Base-by-base conservation (phyloP, 2,329 filamentous ascomycete species). In the Aspergillus sp. region DNA sequence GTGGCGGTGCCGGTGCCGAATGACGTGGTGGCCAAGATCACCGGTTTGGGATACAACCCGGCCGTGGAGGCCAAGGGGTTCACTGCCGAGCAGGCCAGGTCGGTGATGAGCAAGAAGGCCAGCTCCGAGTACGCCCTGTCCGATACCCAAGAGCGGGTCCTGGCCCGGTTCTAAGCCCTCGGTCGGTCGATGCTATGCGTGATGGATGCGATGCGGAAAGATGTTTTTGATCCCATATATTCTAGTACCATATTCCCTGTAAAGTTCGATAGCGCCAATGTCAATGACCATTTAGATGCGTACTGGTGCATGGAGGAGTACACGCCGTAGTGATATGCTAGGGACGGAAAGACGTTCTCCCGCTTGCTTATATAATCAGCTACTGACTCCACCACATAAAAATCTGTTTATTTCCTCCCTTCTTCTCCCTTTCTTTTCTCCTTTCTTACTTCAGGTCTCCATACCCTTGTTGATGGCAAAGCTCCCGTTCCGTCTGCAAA, bases 61-160 rank as follows among this genome's bases (percentile, higher is more conserved):
- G 93, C 93, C 3, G 87, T 91, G 4, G 86, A 89, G 73, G 93
- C 93, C 13, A 91, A 87, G 78, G 92, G 91, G 1, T 95, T 96
- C 72, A 96, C 91, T 0, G 82, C 81, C 56, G 84, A 80, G 59
- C 91, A 97, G 76, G 81, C 80, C 13, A 87, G 86, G 55, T 76
- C 75, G 38, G 81, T 84, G 19, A 83, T 91, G 62, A 87, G 88
- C 67, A 91, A 87, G 78, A 87, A 82, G 73, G 82, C 78, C 63
- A 71, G 71, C 44, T 87, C 82, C 66, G 84, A 85, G 17, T 96
- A 88, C 86, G 92, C 92, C 45, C 64, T 96, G 75, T 84, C 87
- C 66, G 89, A 95, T 68, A 86, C 82, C 5, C 76, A 85, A 72
- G 76, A 85, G 70, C 89, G 88, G 75, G 88, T 92, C n/a, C 78